A percentile compares a stretch with the other conserved stretches of the same genome.
phyloP scores from a whole-genome alignment of 345 rosid genomes.

The Brassica nigra region DNA sequence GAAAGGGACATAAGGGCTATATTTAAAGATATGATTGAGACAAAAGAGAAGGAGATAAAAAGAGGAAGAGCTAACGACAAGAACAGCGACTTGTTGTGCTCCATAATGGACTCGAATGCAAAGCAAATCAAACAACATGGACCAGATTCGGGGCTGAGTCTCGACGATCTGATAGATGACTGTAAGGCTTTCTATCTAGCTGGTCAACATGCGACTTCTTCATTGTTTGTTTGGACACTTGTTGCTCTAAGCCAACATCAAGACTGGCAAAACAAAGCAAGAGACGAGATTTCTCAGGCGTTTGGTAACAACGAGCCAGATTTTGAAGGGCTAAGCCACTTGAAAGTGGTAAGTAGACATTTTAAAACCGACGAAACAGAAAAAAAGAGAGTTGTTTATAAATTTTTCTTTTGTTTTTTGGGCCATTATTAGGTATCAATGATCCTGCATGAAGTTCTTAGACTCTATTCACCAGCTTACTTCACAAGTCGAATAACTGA shows the following conservation, averaged over 20 bases:
- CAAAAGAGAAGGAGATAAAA: slow-evolving; percentile 39
- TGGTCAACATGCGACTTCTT: slow-evolving; percentile 62
- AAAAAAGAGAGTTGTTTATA: not conserved
- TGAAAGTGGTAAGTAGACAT: slow-evolving; percentile 37
- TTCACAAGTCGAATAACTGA: slow-evolving; percentile 37
- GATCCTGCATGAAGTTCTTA: slow-evolving; percentile 43
- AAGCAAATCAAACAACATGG: slow-evolving; percentile 40
- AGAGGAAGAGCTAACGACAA: slow-evolving; percentile 30
- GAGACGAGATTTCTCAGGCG: slow-evolving; percentile 50
- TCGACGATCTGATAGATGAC: slow-evolving; percentile 53
- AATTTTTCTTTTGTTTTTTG: not conserved
- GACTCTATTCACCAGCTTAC: slow-evolving; percentile 44
- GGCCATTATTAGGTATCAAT: slow-evolving; percentile 35
- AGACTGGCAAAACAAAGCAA: slow-evolving; percentile 58
- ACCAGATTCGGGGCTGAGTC: slow-evolving; percentile 33
- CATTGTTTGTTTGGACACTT: slow-evolving; percentile 55
- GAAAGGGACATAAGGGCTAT: slow-evolving; percentile 42
- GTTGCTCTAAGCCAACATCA: slow-evolving; percentile 54
- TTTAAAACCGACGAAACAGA: not conserved
- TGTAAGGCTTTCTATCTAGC: slow-evolving; percentile 69
- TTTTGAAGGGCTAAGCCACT: slow-evolving; percentile 47
- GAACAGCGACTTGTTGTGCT: slow-evolving; percentile 43
- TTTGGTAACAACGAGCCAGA: slow-evolving; percentile 46
- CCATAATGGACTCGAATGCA: slow-evolving; percentile 35
- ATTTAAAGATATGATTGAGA: slow-evolving; percentile 45